Evolutionary conservation across 208 protist species (phyloP).

Genomic region (Leishmania arabica): DNA sequence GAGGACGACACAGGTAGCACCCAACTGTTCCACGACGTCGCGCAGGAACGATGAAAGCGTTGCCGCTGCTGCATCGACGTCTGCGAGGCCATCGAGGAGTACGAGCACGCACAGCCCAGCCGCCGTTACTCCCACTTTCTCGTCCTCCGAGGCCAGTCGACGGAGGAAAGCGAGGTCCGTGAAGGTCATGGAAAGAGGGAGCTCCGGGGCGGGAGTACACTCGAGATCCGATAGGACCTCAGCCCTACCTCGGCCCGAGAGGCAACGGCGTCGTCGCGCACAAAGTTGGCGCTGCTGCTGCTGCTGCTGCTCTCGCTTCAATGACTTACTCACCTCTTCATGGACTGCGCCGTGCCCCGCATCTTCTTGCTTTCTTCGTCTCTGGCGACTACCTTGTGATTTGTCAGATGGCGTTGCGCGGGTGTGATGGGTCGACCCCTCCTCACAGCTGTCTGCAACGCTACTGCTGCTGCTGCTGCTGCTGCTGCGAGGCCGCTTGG

Average conservation of each 20-base stretch:
- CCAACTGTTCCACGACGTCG: conserved; percentile 72
- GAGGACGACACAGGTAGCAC: conserved; percentile 27
- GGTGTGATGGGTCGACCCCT: not conserved
- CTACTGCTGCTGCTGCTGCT: not conserved
- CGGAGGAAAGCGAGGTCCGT: conserved; percentile 28
- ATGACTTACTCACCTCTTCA: not conserved
- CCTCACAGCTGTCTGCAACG: not conserved
- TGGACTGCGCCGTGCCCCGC: not conserved
- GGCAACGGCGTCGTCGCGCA: not conserved
- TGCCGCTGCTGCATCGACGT: not conserved
- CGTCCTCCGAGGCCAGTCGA: conserved; percentile 3
- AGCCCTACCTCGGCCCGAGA: not conserved
- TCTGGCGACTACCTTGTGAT: not conserved
- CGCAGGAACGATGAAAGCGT: conserved; percentile 24
- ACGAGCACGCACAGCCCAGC: conserved; percentile 19
- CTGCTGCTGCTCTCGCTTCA: not conserved
- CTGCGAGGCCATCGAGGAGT: conserved; percentile 12
- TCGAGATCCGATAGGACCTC: not conserved
- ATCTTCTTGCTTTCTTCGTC: not conserved
- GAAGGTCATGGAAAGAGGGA: conserved; percentile 25
- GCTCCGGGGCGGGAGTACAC: not conserved
- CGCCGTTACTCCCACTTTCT: not conserved
- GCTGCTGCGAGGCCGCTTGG: conserved; percentile 4
- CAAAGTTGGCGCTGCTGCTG: not conserved
- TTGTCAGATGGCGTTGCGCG: not conserved